Evolutionary conservation across 257 asterid genomes (phyloP).

Genomic region (Lavandula angustifolia): DNA sequence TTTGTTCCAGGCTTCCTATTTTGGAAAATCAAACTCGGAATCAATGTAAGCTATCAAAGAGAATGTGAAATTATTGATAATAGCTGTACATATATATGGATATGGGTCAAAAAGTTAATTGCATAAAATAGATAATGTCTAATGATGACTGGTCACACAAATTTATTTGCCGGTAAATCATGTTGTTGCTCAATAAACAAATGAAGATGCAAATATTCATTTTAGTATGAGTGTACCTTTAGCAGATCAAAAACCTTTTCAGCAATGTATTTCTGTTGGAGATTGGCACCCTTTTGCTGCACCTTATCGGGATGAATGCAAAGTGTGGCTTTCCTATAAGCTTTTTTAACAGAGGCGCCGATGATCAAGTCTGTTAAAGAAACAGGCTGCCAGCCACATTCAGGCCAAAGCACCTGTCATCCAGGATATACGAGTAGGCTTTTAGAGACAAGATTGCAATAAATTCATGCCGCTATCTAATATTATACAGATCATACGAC

Average conservation of each 20-base stretch:
- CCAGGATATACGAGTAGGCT: slow-evolving; percentile 18
- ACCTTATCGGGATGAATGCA: slow-evolving; percentile 99
- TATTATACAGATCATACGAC: no score
- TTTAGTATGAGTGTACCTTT: slow-evolving; percentile 53
- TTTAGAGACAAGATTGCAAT: not conserved
- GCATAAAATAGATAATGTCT: no score
- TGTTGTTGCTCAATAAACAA: not conserved
- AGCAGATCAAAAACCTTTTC: slow-evolving; percentile 98
- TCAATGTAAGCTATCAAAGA: no score
- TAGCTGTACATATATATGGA: no score
- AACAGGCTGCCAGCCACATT: slow-evolving; percentile 98
- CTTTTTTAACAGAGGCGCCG: slow-evolving; percentile 85
- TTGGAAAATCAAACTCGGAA: slow-evolving; percentile 25
- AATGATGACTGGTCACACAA: no score
- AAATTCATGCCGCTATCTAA: no score
- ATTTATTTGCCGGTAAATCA: no score
- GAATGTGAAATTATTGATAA: no score
- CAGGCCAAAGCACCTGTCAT: slow-evolving; percentile 99
- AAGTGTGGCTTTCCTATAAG: slow-evolving; percentile 90
- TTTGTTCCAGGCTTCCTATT: slow-evolving; percentile 97
- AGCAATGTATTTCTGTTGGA: slow-evolving; percentile 93
- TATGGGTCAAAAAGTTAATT: no score
- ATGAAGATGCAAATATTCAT: no score
- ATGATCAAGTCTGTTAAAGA: slow-evolving; percentile 90
- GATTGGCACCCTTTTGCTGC: slow-evolving; percentile 98